Evolutionary conservation across 164 flowering plant species (phyloP).

Genomic region (Amborella trichopoda): DNA sequence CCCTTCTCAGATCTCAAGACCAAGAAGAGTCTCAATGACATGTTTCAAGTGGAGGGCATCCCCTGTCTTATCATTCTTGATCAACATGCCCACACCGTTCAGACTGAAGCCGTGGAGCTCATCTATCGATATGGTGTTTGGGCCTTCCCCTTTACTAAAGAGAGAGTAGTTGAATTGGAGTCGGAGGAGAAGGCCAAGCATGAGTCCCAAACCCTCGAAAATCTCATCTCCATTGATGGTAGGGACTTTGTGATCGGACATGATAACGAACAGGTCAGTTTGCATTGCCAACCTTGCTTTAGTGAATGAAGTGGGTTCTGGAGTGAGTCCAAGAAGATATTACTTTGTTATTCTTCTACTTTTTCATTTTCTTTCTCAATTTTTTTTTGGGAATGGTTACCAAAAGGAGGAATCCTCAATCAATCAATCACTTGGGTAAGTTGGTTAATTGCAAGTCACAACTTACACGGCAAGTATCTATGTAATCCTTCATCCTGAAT

Average conservation of each 20-base stretch:
- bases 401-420: too few relatives aligned
- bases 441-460: too few relatives aligned
- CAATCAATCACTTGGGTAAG: too few relatives aligned
- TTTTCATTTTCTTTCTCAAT: too few relatives aligned
- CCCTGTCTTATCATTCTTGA: slow-evolving; percentile 17
- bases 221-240: slow-evolving; percentile 8
- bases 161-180: slow-evolving; percentile 14
- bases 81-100: slow-evolving; percentile 4
- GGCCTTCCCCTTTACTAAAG: slow-evolving; percentile 17
- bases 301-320: too few relatives aligned
- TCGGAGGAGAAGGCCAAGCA: slow-evolving; percentile 21
- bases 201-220: slow-evolving; percentile 15
- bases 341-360: too few relatives aligned
- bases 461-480: too few relatives aligned
- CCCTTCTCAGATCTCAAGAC: slow-evolving; percentile 21
- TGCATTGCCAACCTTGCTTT: too few relatives aligned
- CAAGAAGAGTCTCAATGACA: slow-evolving; percentile 15
- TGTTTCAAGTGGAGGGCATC: slow-evolving; percentile 22
- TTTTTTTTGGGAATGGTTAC: too few relatives aligned
- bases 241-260: slow-evolving; percentile 14
- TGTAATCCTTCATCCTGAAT: too few relatives aligned
- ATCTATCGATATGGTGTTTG: slow-evolving; percentile 15
- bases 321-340: too few relatives aligned
- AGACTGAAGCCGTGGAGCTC: slow-evolving; percentile 23
- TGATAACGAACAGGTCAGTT: slow-evolving; percentile 14